Evolutionary conservation across 805 yeast species (phyloP), one percentile per base, ranked within the genome.

Genomic region (Maudiozyma bulderi): DNA sequence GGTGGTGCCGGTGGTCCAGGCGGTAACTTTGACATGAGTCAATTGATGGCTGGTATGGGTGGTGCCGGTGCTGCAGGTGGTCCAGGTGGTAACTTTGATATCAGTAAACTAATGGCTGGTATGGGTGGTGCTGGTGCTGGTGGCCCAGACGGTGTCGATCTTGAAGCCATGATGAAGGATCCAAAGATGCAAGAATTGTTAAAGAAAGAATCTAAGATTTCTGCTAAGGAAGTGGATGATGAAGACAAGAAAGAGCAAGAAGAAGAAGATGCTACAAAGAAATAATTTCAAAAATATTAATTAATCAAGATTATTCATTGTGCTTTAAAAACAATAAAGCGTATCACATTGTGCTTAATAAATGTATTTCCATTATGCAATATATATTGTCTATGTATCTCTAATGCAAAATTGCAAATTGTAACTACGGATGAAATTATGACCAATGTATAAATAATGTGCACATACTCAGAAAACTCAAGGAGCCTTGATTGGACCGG

Each of bases 1-100:
- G 73, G 72, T 28, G 52, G 72, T 30, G 56, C 62, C 26, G 67
- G 68, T 47, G 72, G 70, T 43, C 55, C 62, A 28, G 67, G 68
- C 46, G 59, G 59, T 63, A 59, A 50, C 48, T 57, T 53, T 56
- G 65, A 53, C 20, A 15, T 52, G 8, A 45, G 47, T 31, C 40
- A 43, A 20, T 57, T 62, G 41, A 65, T 54, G 65, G 59, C 26
- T 47, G 63, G 65, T 40, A 45, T 60, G 7, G 62, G 45, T 52
- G 65, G 67, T 46, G 50, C 61, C 9, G 52, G 42, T 38, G 47
- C 62, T 26, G 67, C 68, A 47, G 71, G 70, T 43, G 71, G 70
- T 38, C 52, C 52, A 30, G 58, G 58, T 63, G 59, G 50, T 48
- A 57, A 52, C 56, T 32, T 32, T 34, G 65, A 52, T 29, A 15